phyloP scores from a whole-genome alignment of 768 basidiomycete species.

The Epithele typhae region DNA sequence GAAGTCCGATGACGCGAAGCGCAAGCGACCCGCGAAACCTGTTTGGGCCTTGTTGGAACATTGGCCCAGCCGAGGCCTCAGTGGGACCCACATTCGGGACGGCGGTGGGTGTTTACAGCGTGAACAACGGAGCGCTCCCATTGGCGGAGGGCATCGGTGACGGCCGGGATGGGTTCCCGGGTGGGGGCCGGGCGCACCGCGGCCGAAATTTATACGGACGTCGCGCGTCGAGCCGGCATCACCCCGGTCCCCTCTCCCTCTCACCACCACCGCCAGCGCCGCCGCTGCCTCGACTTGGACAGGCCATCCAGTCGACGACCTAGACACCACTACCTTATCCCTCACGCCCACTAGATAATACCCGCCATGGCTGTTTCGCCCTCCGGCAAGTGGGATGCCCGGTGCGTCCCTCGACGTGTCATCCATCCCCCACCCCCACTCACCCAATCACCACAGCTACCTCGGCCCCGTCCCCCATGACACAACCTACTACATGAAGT shows the following conservation, averaged over 20 bases:
- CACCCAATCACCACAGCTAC: constrained; percentile 35
- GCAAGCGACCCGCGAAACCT: too few relatives aligned
- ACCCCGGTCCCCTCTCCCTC: constrained; percentile 12
- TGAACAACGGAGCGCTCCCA: background rate
- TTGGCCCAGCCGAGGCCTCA: too few relatives aligned
- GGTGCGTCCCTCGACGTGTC: constrained; percentile 36
- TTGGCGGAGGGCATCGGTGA: constrained; percentile 3
- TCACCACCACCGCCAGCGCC: constrained; percentile 24
- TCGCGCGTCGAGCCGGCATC: constrained; percentile 3
- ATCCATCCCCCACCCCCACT: constrained; percentile 1
- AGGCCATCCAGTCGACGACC: constrained; percentile 28
- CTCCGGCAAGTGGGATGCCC: constrained; percentile 69
- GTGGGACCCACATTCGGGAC: too few relatives aligned
- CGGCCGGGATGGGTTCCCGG: constrained; percentile 3
- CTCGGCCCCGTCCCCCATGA: constrained; percentile 76
- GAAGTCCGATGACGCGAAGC: too few relatives aligned
- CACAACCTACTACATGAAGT: constrained; percentile 72
- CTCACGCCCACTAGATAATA: constrained; percentile 25
- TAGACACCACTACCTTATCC: constrained; percentile 28
- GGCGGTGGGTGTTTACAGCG: background rate
- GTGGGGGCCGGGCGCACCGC: constrained; percentile 3
- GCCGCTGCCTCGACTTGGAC: constrained; percentile 24
- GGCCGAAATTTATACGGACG: constrained; percentile 14
- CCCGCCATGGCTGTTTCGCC: constrained; percentile 46
- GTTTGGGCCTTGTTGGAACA: too few relatives aligned